Base-by-base conservation (phyloP, 1,284 basidiomycete genomes). In the Singerocomus inundabilis region DNA sequence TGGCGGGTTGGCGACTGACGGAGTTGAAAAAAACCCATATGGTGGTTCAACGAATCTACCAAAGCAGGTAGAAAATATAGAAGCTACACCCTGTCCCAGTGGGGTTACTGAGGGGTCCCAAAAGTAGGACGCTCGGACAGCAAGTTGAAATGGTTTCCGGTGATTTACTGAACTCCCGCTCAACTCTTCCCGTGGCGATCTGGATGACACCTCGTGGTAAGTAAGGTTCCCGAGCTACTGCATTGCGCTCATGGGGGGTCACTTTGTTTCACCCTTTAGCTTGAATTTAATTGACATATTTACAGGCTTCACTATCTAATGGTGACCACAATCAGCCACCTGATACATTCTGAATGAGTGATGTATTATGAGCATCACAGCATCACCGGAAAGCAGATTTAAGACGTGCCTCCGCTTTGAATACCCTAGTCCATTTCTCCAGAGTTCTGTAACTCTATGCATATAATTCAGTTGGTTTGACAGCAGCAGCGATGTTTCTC, bases 41-140 rank as follows among this genome's bases (percentile, higher is more conserved):
- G 21, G 21, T 21, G 21, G 21, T 21, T 21, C n/a, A 21, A 48
- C n/a, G 33, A 21, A 36, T 18, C 12, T 9, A 18, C 28, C 6
- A 2, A 18, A 31, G 16, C 16, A 30, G 12, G 4, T 9, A 7
- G 1, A 11, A 24, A 16, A n/a, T 24, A 34, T 24, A 21, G 21
- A 21, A 21, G 21, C 2, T 21, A 21, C 21, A 4, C 21, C 13
- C 25, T n/a, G 3, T 26, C 15, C 18, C 11, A 11, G 34, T 15
- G 44, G 47, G 48, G 31, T 40, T 40, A 2, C 8, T 15, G 13
- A 50, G 48, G 46, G 48, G 47, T 49, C 36, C 6, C 29, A 15
- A 31, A 38, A 33, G 21, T n/a, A 18, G 3, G 16, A 18, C 16
- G 33, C 33, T 16, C 7, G 8, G 18, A 10, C 30, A 38, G 12